Evolutionary conservation across 1,284 basidiomycete species (phyloP), one percentile per base, ranked within the genome.

Genomic region (Cutaneotrichosporon arboriforme): DNA sequence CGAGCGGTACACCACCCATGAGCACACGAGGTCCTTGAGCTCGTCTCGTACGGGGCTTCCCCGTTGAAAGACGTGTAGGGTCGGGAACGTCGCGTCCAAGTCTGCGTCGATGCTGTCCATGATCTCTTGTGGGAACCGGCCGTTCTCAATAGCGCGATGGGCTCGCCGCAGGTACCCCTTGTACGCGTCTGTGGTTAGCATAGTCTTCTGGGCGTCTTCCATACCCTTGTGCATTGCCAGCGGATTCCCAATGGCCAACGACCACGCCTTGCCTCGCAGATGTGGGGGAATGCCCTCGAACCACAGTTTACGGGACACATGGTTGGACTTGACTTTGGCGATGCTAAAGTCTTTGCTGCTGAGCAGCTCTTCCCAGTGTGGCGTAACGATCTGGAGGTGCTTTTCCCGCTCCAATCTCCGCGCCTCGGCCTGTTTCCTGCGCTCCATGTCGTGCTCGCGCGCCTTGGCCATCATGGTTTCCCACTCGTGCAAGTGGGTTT

Each of bases 211-310:
- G n/a, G n/a, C 17, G 14, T 26, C 42, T 10, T n/a, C 22, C 21
- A 53, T 74, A 87, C 89, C 88, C 84, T 87, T 91, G 66, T 84
- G 87, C 55, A 98, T 74, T 21, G 91, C 87, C 46, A 97, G 77
- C 15, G 84, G 80, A 68, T 98, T 98, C 8, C 94, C 94, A 18
- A 90, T 84, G 4, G 87, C 90, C 52, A 83, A 79, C 63, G 86
- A 83, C 94, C 94, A 98, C 73, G 97, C 83, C 4, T 81, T 77
- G 1, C 89, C 88, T 39, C 94, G 81, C 50, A 94, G 76, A 69
- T 88, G 87, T 0, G 85, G 83, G 0, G 94, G 94, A 49, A 93
- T 86, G 8, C 94, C 94, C 42, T 83, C 81, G 85, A 92, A 94
- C 94, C 94, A 98, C 15, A 97, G 66, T 63, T 80, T 81, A 39